These are phyloP conservation scores for Erythrobasidium hasegawianum DNA, from an alignment of 1,284 basidiomycete species.

Conservation along the genomic window DNA sequence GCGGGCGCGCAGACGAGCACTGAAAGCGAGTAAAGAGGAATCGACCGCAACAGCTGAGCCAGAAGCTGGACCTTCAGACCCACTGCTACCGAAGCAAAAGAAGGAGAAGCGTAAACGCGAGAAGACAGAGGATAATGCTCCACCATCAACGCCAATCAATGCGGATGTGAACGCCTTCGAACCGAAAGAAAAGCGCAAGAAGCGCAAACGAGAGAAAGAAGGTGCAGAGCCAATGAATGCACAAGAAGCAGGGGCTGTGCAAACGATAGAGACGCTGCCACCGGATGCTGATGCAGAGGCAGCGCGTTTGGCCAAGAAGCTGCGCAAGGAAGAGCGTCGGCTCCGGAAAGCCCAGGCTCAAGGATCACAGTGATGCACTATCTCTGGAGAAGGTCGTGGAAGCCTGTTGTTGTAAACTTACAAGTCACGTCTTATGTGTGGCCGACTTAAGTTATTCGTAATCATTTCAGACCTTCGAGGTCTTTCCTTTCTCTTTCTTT, in stretches of 20 bases:
- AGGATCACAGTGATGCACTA: background rate
- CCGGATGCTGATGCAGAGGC: background rate
- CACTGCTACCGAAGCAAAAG: background rate
- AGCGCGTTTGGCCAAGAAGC: constrained; percentile 1
- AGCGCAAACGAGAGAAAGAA: constrained; percentile 3
- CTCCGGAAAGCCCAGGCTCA: constrained; percentile 6
- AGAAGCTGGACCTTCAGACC: background rate
- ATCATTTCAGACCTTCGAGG: too few relatives aligned
- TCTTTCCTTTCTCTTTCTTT: background rate
- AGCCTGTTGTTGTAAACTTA: constrained; percentile 2
- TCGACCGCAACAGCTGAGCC: background rate
- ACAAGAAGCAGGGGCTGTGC: background rate
- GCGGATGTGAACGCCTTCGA: too few relatives aligned
- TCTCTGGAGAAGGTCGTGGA: background rate
- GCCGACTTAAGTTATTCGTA: too few relatives aligned
- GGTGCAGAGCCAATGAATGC: background rate
- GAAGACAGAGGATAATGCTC: background rate
- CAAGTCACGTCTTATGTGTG: too few relatives aligned
- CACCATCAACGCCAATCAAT: too few relatives aligned
- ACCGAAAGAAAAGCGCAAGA: background rate
- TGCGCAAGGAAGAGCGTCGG: constrained; percentile 18
- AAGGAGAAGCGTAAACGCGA: constrained; percentile 1
- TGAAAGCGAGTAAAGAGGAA: background rate
- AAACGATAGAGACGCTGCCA: background rate
- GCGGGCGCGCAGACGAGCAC: background rate